Base-by-base conservation (phyloP, 2,329 filamentous ascomycete species). In the Calonectria ilicicola region DNA sequence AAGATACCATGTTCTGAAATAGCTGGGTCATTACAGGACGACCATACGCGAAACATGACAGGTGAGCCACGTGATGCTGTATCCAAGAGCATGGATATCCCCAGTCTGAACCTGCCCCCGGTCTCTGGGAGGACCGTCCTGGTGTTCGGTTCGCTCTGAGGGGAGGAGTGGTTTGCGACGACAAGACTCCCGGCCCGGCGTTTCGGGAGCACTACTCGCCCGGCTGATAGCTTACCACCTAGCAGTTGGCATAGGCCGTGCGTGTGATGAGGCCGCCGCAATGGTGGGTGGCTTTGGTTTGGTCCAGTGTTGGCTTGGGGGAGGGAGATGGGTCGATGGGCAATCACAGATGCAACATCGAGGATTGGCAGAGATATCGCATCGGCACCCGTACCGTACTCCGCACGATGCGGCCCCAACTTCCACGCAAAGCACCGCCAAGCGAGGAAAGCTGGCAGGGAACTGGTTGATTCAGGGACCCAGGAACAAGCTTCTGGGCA, bases 11-110 rank as follows among this genome's bases (percentile, higher is more conserved):
- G 27, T 21, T 56, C 27, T n/a, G 10, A 29, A 56, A 56, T 35
- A 56, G 19, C 19, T n/a, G 40, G 29, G 51, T 56, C 19, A 32
- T 56, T 56, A 56, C 51, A 56, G 47, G 29, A 38, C 7, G 32
- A 66, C 27, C 64, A 53, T 14, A 42, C 23, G 44, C 38, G 46
- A 35, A 44, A 32, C 23, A 19, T 51, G n/a, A 47, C 23, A 47
- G 47, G 46, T 44, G 60, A 51, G 46, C 69, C 73, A 72, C 73
- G 72, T 72, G 72, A 70, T 46, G 42, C 53, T 38, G 35, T 49
- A 9, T 3, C n/a, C 15, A 64, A 19, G 56, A 72, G 72, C 73
- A 77, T 76, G 76, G 75, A 77, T 74, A 29, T 77, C 68, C 75
- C 76, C 67, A 62, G 76, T 66, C 15, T 46, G 27, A 40, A 47